Evolutionary conservation across 2,329 filamentous ascomycete species (phyloP).

Genomic region (Mycosphaerella sp.): DNA sequence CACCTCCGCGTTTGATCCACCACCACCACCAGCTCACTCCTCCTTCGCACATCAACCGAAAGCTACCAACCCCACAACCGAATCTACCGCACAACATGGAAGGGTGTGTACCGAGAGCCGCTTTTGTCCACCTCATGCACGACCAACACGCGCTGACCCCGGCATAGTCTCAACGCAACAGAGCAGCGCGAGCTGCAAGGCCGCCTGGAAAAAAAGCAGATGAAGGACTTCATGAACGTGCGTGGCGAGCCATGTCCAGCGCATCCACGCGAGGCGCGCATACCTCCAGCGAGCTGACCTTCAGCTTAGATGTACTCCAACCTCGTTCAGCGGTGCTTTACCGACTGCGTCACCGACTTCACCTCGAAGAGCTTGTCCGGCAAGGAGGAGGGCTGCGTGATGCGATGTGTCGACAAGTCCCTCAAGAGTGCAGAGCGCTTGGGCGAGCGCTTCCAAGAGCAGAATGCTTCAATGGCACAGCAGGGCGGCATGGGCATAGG

Average conservation of each 20-base stretch:
- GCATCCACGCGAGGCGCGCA: neutral
- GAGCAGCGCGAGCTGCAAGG: slow-evolving; percentile 91
- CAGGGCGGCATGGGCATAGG: slow-evolving; percentile 40
- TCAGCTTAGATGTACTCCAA: slow-evolving; percentile 58
- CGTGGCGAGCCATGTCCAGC: slow-evolving; percentile 35
- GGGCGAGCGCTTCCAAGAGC: slow-evolving; percentile 80
- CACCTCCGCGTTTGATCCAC: too few relatives aligned
- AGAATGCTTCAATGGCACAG: slow-evolving; percentile 63
- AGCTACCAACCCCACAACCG: too few relatives aligned
- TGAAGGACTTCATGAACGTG: slow-evolving; percentile 98
- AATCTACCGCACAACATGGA: slow-evolving; percentile 20
- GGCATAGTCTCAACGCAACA: slow-evolving; percentile 57
- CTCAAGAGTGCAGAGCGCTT: slow-evolving; percentile 86
- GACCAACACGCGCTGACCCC: neutral
- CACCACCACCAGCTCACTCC: too few relatives aligned
- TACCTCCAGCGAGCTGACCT: neutral
- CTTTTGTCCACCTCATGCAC: neutral
- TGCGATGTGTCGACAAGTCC: slow-evolving; percentile 93
- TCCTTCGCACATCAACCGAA: too few relatives aligned
- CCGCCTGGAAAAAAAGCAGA: slow-evolving; percentile 96
- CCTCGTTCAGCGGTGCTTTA: slow-evolving; percentile 85
- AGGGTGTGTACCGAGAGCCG: slow-evolving; percentile 18
- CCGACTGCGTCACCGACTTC: slow-evolving; percentile 96
- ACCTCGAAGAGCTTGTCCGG: slow-evolving; percentile 88
- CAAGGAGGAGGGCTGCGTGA: slow-evolving; percentile 85